Evolutionary conservation across 2,329 filamentous ascomycete species (phyloP), one percentile per base, ranked within the genome.

Genomic region (Teratosphaeria nubilosa): DNA sequence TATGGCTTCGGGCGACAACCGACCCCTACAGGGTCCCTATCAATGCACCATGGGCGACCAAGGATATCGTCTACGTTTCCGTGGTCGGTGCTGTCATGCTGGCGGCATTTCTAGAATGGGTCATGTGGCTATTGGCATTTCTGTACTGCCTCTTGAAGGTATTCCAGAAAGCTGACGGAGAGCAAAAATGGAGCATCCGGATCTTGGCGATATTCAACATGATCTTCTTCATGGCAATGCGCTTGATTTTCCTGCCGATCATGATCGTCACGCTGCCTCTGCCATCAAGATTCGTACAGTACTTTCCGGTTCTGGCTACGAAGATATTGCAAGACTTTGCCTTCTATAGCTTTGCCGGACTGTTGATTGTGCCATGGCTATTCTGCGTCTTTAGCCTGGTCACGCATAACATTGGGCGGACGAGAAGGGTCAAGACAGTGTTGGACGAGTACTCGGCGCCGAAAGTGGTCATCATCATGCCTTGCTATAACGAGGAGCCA

Each of bases 391-490:
- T 95, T 70, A 88, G 95, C 68, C 82, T 96, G 5, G 88, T 95
- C 58, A 95, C 89, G 9, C 88, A 94, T 66, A 87, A 90, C 34
- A 79, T 97, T 27, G 91, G 92, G 24, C 84, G 90, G 63, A 86
- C 81, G 50, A 90, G 90, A 71, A 82, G 87, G 56, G 89, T 96
- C 69, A 91, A 95, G 70, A 83, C 89, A 63, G 84, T 90, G 0
- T 80, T 96, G 55, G 90, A 96, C 71, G 90, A 95, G 69, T 77
- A 83, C 2, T 91, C 86, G 0, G 91, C 94, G 0, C 94, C 92
- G 1, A 97, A 97, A 74, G 88, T 95, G 16, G 90, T 96, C 62
- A 88, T 97, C 60, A 87, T 97, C 59, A 96, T 97, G 91, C 94
- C 92, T 4, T 95, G 91, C 69, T 97, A 96, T 77, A 90, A 94